Evolutionary conservation across 2,329 filamentous ascomycete genomes (phyloP).

Genomic region (Westerdykella ornata): DNA sequence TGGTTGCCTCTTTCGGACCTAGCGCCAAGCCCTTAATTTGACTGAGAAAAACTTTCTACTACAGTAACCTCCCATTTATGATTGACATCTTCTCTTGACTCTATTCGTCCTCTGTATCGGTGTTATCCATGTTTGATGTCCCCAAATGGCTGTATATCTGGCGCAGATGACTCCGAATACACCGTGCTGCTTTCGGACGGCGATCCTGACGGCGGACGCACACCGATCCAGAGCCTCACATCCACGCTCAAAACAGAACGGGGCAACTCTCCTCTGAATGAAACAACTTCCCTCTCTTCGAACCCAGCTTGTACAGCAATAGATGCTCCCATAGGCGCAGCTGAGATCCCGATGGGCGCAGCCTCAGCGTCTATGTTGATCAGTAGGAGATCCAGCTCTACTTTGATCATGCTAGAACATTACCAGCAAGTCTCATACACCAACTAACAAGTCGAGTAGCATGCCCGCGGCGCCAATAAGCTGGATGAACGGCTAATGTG

Average conservation of each 20-base stretch:
- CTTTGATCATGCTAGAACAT: constrained; percentile 15
- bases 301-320: constrained; percentile 24
- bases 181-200: constrained; percentile 9
- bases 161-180: constrained; percentile 5
- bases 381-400: neutral
- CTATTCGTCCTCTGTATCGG: neutral
- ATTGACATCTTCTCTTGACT: neutral
- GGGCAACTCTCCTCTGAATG: constrained; percentile 9
- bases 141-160: neutral
- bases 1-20: neutral
- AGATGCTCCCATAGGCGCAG: constrained; percentile 18
- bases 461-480: constrained; percentile 26
- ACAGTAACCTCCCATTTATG: neutral
- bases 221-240: constrained; percentile 13
- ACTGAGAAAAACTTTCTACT: neutral
- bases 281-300: constrained; percentile 17
- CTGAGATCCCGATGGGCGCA: constrained; percentile 14
- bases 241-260: constrained; percentile 2
- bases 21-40: neutral
- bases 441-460: constrained; percentile 19
- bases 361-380: constrained; percentile 1
- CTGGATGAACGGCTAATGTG: constrained; percentile 18
- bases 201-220: constrained; percentile 10
- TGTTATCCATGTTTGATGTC: neutral
- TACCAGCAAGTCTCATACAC: constrained; percentile 21